Evolutionary conservation across 768 basidiomycete genomes (phyloP), one percentile per base, ranked within the genome.

Genomic region (Leccinum rimulosum): DNA sequence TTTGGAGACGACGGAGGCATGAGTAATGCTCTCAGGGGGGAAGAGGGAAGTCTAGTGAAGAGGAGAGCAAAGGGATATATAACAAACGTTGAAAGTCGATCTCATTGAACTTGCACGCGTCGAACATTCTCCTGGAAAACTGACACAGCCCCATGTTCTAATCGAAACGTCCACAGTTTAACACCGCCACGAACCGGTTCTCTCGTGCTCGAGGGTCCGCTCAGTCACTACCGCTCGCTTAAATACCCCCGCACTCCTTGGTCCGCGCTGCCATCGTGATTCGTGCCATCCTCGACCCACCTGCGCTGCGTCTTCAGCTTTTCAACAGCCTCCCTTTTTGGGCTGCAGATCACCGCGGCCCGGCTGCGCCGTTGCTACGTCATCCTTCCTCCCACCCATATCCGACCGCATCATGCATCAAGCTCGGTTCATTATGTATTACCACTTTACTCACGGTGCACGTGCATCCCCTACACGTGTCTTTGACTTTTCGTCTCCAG

Each of bases 91-190:
- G 11, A 15, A 17, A 30, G 11, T 31, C 35, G 17, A 45, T 45
- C 43, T 45, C 47, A 9, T 8, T 15, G 22, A 48, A 48, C 22
- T 25, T n/a, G 48, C 48, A 28, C 36, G 57, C 45, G 47, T 53
- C 8, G 70, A 71, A 71, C 61, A 43, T 71, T 71, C 70, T 36
- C 64, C 40, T 64, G 11, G 72, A 73, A 71, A 40, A 40, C 17
- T 8, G 14, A 67, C 69, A 70, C 69, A 70, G 69, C 69, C 70
- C 11, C 43, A 53, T 52, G 43, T 69, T 63, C 68, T 40, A 67
- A 54, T 33, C 45, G 36, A 62, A 68, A 54, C 48, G 6, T 50
- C 59, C 57, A 27, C 11, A 48, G 3, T 27, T 27, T 11, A 52
- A 50, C 61, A 38, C 38, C 63, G 52, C 63, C 61, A 47, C 60